Conservation (phyloP, 176 grass and related monocot species). For the Hyparrhenia diplandra region DNA sequence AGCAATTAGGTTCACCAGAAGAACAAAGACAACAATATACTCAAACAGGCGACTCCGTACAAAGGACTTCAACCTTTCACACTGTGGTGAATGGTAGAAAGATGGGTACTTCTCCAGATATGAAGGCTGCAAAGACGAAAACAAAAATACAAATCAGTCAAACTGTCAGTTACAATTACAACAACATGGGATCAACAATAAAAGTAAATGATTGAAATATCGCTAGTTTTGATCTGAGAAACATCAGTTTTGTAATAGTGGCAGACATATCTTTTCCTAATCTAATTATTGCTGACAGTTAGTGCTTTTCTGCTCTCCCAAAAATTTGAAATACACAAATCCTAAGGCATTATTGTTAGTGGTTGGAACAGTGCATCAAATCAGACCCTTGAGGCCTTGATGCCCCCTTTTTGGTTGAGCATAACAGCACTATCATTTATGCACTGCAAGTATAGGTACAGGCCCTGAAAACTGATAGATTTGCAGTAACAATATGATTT, state of each 20-base stretch:
- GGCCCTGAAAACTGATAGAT: not conserved
- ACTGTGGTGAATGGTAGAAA: conserved; percentile 72
- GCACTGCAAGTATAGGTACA: not conserved
- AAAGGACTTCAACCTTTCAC: conserved; percentile 69
- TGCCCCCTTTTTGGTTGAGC: not conserved
- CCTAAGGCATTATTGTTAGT: not conserved
- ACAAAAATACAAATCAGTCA: conserved; percentile 35
- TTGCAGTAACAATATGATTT: not conserved
- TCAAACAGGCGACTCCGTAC: conserved; percentile 71
- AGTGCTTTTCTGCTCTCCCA: not conserved
- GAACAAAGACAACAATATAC: conserved; percentile 63
- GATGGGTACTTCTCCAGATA: conserved; percentile 80
- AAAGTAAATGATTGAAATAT: not conserved
- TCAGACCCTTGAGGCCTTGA: not conserved
- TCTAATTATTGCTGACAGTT: not conserved
- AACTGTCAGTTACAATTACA: not conserved
- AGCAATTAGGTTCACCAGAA: conserved; percentile 82
- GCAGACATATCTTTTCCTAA: not conserved
- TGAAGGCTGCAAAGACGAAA: conserved; percentile 71
- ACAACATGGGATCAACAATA: not conserved
- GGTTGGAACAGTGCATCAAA: not conserved
- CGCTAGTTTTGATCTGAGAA: not conserved
- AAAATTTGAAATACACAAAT: not conserved
- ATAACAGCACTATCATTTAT: not conserved
- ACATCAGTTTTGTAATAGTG: not conserved